Percentiles rank a stretch among this genome's conserved stretches.
These are phyloP conservation scores for Beauveria brongniartii DNA, from an alignment of 2,329 filamentous ascomycete genomes.

Conservation along the genomic window DNA sequence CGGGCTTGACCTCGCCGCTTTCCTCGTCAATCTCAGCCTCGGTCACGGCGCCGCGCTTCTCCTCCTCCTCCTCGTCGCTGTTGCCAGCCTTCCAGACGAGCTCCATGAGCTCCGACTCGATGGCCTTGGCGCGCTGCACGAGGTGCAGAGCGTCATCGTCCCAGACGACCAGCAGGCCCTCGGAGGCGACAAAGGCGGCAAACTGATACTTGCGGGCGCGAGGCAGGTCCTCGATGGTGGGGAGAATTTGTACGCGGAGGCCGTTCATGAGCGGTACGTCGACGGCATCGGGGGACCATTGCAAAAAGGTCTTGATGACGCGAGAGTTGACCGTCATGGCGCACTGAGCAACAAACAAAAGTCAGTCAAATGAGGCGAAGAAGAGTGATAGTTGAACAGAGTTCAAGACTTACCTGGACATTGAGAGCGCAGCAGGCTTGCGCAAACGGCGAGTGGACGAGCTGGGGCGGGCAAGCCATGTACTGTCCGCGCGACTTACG, in stretches of 20 bases:
- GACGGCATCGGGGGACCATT: conserved; percentile 63
- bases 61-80: conserved; percentile 43
- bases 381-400: background rate
- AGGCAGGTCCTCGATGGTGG: conserved; percentile 61
- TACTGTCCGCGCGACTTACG: conserved; percentile 61
- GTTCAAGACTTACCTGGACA: conserved; percentile 46
- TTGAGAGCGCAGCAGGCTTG: conserved; percentile 61
- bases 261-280: conserved; percentile 71
- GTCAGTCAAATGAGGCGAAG: background rate
- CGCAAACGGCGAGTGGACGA: conserved; percentile 56
- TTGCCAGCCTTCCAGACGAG: conserved; percentile 61
- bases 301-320: conserved; percentile 69
- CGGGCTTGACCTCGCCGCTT: conserved; percentile 57
- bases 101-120: conserved; percentile 70
- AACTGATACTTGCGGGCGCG: conserved; percentile 71
- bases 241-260: conserved; percentile 67
- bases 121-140: conserved; percentile 58
- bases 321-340: conserved; percentile 76
- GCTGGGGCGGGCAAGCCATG: conserved; percentile 61
- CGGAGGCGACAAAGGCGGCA: conserved; percentile 67
- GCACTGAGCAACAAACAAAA: conserved; percentile 36
- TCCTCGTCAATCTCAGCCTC: conserved; percentile 62
- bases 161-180: conserved; percentile 69
- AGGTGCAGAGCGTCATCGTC: conserved; percentile 71
- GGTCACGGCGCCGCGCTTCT: conserved; percentile 39